Percentiles rank a stretch among this genome's conserved stretches.
Evolutionary conservation across 805 yeast species (phyloP).

Genomic region (Saccharomycopsis schoenii): DNA sequence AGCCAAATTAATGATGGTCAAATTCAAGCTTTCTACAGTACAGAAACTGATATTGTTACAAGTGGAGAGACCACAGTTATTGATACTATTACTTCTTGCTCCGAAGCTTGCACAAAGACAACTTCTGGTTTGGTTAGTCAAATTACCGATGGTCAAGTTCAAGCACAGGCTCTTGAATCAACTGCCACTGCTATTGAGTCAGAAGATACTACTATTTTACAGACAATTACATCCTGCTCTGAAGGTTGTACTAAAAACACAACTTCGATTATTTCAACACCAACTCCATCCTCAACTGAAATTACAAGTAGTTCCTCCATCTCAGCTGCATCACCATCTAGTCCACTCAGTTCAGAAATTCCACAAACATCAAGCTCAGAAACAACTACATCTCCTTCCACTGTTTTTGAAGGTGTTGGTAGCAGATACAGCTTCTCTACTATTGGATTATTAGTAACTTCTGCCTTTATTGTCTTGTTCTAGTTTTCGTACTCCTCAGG

Average conservation of each 20-base stretch:
- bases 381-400: not conserved
- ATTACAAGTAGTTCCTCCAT: not conserved
- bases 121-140: constrained; percentile 8
- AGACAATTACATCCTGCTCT: constrained; percentile 11
- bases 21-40: constrained; percentile 17
- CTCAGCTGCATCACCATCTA: not conserved
- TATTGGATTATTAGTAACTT: not conserved
- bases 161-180: constrained; percentile 11
- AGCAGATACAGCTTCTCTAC: not conserved
- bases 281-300: not conserved
- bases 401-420: not conserved
- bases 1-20: constrained; percentile 14
- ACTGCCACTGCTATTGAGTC: constrained; percentile 20
- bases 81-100: constrained; percentile 8
- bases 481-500: not conserved
- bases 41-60: constrained; percentile 18
- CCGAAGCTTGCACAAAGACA: constrained; percentile 2
- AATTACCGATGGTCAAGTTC: constrained; percentile 13
- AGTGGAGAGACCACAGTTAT: constrained; percentile 13
- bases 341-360: too few species aligned
- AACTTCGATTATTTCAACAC: not conserved
- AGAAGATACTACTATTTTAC: not conserved
- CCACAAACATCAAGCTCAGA: not conserved
- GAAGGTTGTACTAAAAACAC: constrained; percentile 1
- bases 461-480: not conserved